phyloP scores from a whole-genome alignment of 2,329 filamentous ascomycete genomes.

The Tolypocladium album region DNA sequence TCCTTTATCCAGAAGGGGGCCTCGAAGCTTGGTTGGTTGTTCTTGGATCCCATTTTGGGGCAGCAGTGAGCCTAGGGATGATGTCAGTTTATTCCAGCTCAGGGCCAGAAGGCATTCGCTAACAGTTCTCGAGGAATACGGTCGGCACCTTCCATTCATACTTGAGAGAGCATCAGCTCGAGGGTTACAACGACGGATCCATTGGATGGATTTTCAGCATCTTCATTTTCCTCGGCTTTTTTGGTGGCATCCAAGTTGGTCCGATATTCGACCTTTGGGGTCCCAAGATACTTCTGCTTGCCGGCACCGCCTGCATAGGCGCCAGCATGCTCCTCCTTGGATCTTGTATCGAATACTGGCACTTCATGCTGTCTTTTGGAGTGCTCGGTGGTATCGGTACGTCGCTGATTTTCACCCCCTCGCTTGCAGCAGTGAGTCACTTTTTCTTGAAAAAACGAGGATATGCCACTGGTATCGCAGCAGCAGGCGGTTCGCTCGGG shows the following conservation, averaged over 20 bases:
- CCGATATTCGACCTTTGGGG: slow-evolving; percentile 73
- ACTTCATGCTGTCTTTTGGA: not conserved
- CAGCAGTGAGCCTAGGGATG: not conserved
- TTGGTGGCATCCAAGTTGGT: slow-evolving; percentile 72
- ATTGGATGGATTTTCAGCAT: slow-evolving; percentile 84
- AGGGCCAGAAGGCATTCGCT: not conserved
- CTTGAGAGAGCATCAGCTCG: slow-evolving; percentile 60
- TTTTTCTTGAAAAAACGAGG: not conserved
- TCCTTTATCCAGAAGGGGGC: not conserved
- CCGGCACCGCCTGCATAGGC: slow-evolving; percentile 52
- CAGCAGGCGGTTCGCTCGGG: not conserved
- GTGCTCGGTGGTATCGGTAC: not conserved
- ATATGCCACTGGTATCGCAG: not conserved
- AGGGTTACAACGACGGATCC: slow-evolving; percentile 51
- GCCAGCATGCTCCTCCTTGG: slow-evolving; percentile 32
- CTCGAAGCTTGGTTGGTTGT: not conserved
- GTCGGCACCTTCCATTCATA: slow-evolving; percentile 54
- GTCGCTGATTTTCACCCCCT: not conserved
- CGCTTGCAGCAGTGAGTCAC: not conserved
- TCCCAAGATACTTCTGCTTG: slow-evolving; percentile 53
- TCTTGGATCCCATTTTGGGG: not conserved
- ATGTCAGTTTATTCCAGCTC: not conserved
- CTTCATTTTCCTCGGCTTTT: slow-evolving; percentile 72
- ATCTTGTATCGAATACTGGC: not conserved
- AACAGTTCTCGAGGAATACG: not conserved